These are phyloP conservation scores for Balakata baccata DNA, from an alignment of 345 rosid species.

Conservation along the genomic window DNA sequence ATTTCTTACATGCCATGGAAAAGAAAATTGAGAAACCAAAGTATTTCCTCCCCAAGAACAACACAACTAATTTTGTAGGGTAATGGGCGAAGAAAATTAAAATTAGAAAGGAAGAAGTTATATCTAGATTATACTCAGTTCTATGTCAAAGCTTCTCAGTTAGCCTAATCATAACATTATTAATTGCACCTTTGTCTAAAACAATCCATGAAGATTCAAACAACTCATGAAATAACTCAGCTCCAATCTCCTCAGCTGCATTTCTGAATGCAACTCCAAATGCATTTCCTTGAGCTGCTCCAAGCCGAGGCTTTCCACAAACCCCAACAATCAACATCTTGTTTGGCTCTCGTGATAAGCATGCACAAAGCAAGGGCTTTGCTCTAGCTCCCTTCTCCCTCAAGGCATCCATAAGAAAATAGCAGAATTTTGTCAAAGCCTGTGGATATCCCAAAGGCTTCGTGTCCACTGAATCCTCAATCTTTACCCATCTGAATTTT, in stretches of 20 bases:
- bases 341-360: constrained; percentile 55
- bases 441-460: constrained; percentile 87
- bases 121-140: background rate
- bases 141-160: constrained; percentile 69
- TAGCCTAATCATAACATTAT: constrained; percentile 81
- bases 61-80: background rate
- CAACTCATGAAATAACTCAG: constrained; percentile 86
- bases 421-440: constrained; percentile 90
- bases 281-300: constrained; percentile 87
- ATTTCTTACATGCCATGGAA: background rate
- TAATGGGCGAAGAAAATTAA: background rate
- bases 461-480: constrained; percentile 73
- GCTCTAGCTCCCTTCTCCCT: constrained; percentile 86
- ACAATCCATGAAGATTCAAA: constrained; percentile 98
- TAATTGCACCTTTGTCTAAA: constrained; percentile 65
- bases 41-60: background rate
- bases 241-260: constrained; percentile 76
- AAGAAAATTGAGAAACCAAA: background rate
- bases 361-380: constrained; percentile 92
- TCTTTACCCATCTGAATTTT: constrained; percentile 94
- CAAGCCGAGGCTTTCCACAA: constrained; percentile 88
- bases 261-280: constrained; percentile 84
- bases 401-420: constrained; percentile 94
- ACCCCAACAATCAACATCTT: constrained; percentile 90
- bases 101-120: background rate